Base-by-base conservation (phyloP, 2,329 filamentous ascomycete species). In the Ophiostoma perfectum region DNA sequence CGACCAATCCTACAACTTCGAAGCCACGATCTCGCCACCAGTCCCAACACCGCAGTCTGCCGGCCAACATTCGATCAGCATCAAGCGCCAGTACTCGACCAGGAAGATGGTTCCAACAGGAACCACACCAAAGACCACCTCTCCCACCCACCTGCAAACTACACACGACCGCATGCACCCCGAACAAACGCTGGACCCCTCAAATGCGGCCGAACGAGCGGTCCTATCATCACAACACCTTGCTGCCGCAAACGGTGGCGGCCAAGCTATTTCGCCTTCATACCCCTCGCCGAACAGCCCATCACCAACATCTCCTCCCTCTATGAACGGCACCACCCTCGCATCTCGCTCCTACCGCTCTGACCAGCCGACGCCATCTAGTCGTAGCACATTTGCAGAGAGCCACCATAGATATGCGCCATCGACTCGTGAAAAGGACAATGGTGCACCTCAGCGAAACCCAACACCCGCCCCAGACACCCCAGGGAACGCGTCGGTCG, bases 51-150 rank as follows among this genome's bases (percentile, higher is more conserved):
- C 70, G 12, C 82, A 84, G 2, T 82, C 84, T 36, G 36, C n/a
- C 2, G 75, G 78, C 36, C 80, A 84, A 71, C 78, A 81, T 71
- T 80, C 83, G 36, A 81, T 83, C 49, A 84, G 84, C 14, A 79
- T 93, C 68, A 89, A 89, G 72, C 83, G 90, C 71, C 88, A 91
- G 69, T 91, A 90, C 75, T 90, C 88, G 45, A 92, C 90, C 65
- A 90, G 91, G 76, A 90, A 90, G 78, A 84, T 90, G 72, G 86
- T 90, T 60, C 69, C 69, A 6, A 68, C 70, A 8, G 89, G 89
- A 60, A 82, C 85, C 62, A 87, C 87, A 36, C 88, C 90, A n/a
- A 93, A 92, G 78, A 91, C 86, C 74, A 84, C 83, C 68, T 93
- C 91, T 18, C 91, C 91, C 2, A 92, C 90, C 55, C 87, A 90